phyloP scores from a whole-genome alignment of 805 yeast species.

The Starmera pachycereana region DNA sequence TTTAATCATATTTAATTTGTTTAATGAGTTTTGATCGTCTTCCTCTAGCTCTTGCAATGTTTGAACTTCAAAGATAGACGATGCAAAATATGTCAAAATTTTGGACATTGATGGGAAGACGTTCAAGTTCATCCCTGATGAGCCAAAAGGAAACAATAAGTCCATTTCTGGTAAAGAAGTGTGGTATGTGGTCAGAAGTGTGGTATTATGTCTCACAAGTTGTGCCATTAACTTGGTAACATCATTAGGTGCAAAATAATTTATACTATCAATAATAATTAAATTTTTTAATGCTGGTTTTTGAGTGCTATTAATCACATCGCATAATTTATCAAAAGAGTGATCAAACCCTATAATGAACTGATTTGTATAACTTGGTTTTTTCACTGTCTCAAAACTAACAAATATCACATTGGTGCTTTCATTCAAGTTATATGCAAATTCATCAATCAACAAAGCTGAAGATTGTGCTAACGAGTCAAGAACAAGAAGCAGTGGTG shows the following conservation, averaged over 20 bases:
- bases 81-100: constrained; percentile 60
- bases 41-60: constrained; percentile 33
- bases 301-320: constrained; percentile 8
- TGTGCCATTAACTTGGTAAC: constrained; percentile 41
- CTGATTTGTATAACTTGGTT: constrained; percentile 38
- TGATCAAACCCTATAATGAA: constrained; percentile 35
- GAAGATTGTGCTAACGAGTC: constrained; percentile 72
- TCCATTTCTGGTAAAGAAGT: constrained; percentile 27
- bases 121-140: constrained; percentile 8
- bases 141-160: constrained; percentile 14
- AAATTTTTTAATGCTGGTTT: constrained; percentile 23
- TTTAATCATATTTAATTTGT: constrained; percentile 37
- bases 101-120: constrained; percentile 41
- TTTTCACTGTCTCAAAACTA: constrained; percentile 55
- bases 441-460: constrained; percentile 42
- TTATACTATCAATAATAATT: constrained; percentile 59
- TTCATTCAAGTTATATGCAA: constrained; percentile 30
- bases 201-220: constrained; percentile 34
- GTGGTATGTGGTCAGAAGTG: constrained; percentile 40
- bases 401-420: constrained; percentile 37
- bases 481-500: constrained; percentile 60
- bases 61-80: constrained; percentile 59
- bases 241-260: constrained; percentile 37
- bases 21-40: constrained; percentile 28
- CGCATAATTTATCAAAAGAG: constrained; percentile 17